Evolutionary conservation across 2,329 filamentous ascomycete species (phyloP).

Genomic region (Fusarium cyanostomum): DNA sequence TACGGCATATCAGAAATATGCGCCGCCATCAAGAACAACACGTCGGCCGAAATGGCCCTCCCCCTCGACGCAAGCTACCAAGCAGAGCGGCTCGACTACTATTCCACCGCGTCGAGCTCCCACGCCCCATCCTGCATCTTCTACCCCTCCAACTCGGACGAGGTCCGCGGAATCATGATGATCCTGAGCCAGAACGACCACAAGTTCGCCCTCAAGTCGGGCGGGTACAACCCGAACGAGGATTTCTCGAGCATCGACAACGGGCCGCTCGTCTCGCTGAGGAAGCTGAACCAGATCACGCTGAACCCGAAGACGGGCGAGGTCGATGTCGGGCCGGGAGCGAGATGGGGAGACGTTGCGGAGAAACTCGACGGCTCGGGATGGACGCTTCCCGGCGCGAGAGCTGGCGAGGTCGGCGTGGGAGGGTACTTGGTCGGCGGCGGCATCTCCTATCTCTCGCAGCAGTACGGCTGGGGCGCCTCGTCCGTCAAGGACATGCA

Average conservation of each 20-base stretch:
- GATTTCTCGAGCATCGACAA: conserved; percentile 61
- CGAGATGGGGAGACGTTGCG: conserved; percentile 55
- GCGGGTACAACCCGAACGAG: conserved; percentile 66
- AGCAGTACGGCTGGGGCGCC: conserved; percentile 60
- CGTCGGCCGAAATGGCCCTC: background rate
- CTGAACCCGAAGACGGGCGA: conserved; percentile 50
- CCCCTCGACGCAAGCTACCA: conserved; percentile 47
- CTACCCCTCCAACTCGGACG: conserved; percentile 56
- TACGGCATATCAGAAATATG: conserved; percentile 13
- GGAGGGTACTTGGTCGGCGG: conserved; percentile 63
- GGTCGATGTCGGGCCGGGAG: conserved; percentile 57
- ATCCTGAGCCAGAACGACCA: conserved; percentile 58
- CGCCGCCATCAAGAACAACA: background rate
- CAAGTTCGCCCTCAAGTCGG: conserved; percentile 64
- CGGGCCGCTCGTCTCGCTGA: conserved; percentile 60
- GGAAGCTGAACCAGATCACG: conserved; percentile 53
- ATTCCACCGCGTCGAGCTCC: conserved; percentile 55
- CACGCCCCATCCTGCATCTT: conserved; percentile 59
- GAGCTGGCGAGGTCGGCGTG: conserved; percentile 58
- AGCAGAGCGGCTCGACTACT: conserved; percentile 54
- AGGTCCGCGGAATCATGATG: conserved; percentile 63
- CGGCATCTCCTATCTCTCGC: conserved; percentile 61
- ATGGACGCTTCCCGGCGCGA: conserved; percentile 55
- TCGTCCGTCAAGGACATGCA: conserved; percentile 60
- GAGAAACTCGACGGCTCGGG: conserved; percentile 53